Evolutionary conservation across 805 yeast species (phyloP).

Genomic region (Dipodascus albidus): DNA sequence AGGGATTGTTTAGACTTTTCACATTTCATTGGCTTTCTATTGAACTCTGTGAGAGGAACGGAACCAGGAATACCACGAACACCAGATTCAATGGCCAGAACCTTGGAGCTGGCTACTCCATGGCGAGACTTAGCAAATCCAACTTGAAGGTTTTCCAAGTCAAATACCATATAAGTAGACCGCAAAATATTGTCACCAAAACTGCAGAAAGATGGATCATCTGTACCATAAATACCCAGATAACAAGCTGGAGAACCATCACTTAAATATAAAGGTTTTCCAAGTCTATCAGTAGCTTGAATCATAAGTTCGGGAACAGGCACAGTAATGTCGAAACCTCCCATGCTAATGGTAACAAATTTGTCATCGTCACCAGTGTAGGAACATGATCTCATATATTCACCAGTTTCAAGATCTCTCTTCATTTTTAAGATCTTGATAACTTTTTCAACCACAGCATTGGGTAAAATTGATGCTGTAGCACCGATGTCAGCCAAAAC

Average conservation of each 20-base stretch:
- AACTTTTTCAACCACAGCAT: not conserved
- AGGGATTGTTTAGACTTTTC: not conserved
- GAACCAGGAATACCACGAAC: not conserved
- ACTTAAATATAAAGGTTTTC: not conserved
- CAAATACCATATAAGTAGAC: conserved; percentile 55
- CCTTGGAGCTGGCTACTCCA: not conserved
- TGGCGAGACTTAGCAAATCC: conserved; percentile 40
- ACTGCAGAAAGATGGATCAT: conserved; percentile 19
- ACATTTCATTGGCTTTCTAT: not conserved
- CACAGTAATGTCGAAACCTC: not conserved
- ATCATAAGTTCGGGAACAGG: not conserved
- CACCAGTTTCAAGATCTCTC: not conserved
- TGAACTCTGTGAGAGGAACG: not conserved
- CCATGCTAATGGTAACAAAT: not conserved
- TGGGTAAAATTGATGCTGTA: not conserved
- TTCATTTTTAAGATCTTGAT: not conserved
- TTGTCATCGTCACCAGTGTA: conserved; percentile 1
- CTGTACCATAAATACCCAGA: not conserved
- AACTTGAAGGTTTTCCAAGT: conserved; percentile 44
- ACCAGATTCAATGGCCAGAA: not conserved
- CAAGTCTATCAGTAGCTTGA: not conserved
- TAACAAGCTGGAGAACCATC: conserved; percentile 1
- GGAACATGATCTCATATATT: not conserved
- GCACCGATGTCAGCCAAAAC: not conserved
- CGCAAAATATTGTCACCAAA: conserved; percentile 60